Percentiles rank a stretch among this genome's conserved stretches.
These are phyloP conservation scores for Cymbopogon flexuosus DNA, from an alignment of 202 grass and related monocot species.

Conservation along the genomic window DNA sequence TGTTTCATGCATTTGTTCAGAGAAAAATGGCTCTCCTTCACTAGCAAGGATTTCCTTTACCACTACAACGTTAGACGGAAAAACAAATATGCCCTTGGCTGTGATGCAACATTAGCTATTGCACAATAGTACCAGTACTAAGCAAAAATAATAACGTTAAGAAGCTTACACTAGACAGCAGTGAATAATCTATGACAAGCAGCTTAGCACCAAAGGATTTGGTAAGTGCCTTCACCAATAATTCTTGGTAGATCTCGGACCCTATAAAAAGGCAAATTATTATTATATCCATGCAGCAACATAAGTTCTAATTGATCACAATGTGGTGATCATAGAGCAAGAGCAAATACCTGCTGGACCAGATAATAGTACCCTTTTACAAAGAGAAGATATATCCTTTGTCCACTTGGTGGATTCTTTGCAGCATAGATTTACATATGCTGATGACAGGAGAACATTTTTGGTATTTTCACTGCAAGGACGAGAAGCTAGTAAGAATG, in stretches of 20 bases:
- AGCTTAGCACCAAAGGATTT: slow-evolving; percentile 83
- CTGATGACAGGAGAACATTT: slow-evolving; percentile 59
- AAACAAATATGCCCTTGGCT: not conserved
- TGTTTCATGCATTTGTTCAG: not conserved
- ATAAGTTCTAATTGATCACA: not conserved
- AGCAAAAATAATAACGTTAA: not conserved
- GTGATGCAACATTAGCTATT: not conserved
- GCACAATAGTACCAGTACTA: not conserved
- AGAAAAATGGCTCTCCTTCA: not conserved
- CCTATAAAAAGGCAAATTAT: slow-evolving; percentile 44
- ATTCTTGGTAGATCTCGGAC: slow-evolving; percentile 96
- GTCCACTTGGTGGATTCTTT: slow-evolving; percentile 70
- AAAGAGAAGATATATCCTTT: slow-evolving; percentile 78
- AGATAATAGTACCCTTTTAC: slow-evolving; percentile 81
- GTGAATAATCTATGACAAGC: slow-evolving; percentile 65
- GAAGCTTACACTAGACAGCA: slow-evolving; percentile 67
- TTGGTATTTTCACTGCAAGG: slow-evolving; percentile 79
- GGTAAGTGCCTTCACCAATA: slow-evolving; percentile 69
- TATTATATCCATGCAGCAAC: slow-evolving; percentile 17
- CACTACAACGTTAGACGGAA: not conserved
- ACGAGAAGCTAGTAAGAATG: slow-evolving; percentile 23
- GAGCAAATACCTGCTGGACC: slow-evolving; percentile 78
- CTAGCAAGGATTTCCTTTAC: not conserved
- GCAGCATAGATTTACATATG: slow-evolving; percentile 85
- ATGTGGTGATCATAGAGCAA: slow-evolving; percentile 15